These are phyloP conservation scores for Pseudomassariella vexata DNA, from an alignment of 2,329 filamentous ascomycete genomes.

Conservation along the genomic window DNA sequence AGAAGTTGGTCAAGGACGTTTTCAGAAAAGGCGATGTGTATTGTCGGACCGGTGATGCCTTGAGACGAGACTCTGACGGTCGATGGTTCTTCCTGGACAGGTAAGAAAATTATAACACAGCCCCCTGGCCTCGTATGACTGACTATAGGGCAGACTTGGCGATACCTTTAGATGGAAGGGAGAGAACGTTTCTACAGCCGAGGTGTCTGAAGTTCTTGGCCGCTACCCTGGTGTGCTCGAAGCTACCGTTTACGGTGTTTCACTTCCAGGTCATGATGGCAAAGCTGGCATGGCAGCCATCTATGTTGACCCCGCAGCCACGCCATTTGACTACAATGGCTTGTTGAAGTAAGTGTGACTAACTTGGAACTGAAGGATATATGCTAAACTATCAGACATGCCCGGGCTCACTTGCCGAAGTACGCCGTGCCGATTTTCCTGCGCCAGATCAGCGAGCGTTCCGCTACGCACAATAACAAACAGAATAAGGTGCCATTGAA, in stretches of 20 bases:
- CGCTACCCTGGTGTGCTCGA: constrained; percentile 53
- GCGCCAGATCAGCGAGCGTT: constrained; percentile 51
- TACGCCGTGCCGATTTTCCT: constrained; percentile 75
- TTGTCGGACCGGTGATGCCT: constrained; percentile 63
- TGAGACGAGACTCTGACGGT: constrained; percentile 56
- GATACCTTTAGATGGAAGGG: constrained; percentile 74
- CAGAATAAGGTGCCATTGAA: constrained; percentile 70
- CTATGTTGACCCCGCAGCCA: constrained; percentile 44
- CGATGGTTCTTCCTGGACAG: constrained; percentile 65
- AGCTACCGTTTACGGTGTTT: constrained; percentile 66
- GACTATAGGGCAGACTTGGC: constrained; percentile 40
- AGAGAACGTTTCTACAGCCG: constrained; percentile 61
- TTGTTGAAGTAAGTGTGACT: constrained; percentile 42
- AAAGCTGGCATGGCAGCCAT: constrained; percentile 61
- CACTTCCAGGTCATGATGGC: constrained; percentile 60
- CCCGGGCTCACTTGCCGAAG: constrained; percentile 54
- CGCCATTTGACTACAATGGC: constrained; percentile 52
- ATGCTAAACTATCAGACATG: constrained; percentile 34
- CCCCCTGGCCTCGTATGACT: constrained; percentile 5
- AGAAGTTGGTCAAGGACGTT: constrained; percentile 60
- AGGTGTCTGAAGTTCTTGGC: constrained; percentile 61
- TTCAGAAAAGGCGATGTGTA: constrained; percentile 63
- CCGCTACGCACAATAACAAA: constrained; percentile 70
- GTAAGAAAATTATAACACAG: too few relatives aligned
- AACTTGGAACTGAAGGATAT: neutral